phyloP scores from a whole-genome alignment of 2,329 filamentous ascomycete species.

The Trichoderma harzianum region DNA sequence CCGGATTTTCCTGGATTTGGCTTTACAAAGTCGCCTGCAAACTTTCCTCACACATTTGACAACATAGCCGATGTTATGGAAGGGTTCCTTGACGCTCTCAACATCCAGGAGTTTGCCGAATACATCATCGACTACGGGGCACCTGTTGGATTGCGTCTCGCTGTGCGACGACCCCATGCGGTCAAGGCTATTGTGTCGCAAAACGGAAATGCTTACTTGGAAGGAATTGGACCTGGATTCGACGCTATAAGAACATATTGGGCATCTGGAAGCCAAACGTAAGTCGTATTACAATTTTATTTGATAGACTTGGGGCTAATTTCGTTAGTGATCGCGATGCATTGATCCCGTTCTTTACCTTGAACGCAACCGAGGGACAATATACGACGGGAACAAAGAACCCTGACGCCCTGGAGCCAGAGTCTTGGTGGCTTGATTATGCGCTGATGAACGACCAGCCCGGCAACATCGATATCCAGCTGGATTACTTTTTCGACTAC shows the following conservation, averaged over 20 bases:
- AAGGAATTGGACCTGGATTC: constrained; percentile 53
- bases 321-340: constrained; percentile 33
- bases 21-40: constrained; percentile 47
- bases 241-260: constrained; percentile 45
- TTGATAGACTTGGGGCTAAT: background rate
- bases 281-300: background rate
- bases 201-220: constrained; percentile 59
- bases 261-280: constrained; percentile 32
- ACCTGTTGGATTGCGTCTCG: constrained; percentile 52
- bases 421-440: constrained; percentile 49
- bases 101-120: constrained; percentile 46
- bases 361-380: constrained; percentile 42
- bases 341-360: constrained; percentile 34
- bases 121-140: constrained; percentile 65
- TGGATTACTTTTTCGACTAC: constrained; percentile 58
- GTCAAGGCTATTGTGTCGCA: constrained; percentile 54
- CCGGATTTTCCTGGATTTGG: constrained; percentile 60
- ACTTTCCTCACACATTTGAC: constrained; percentile 54
- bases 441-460: constrained; percentile 43
- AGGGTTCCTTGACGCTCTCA: constrained; percentile 47
- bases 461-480: constrained; percentile 47
- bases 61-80: constrained; percentile 46
- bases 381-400: constrained; percentile 41
- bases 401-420: constrained; percentile 38
- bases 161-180: constrained; percentile 44